Evolutionary conservation across 2,329 filamentous ascomycete genomes (phyloP).

Genomic region (Lachnellula hyalina): DNA sequence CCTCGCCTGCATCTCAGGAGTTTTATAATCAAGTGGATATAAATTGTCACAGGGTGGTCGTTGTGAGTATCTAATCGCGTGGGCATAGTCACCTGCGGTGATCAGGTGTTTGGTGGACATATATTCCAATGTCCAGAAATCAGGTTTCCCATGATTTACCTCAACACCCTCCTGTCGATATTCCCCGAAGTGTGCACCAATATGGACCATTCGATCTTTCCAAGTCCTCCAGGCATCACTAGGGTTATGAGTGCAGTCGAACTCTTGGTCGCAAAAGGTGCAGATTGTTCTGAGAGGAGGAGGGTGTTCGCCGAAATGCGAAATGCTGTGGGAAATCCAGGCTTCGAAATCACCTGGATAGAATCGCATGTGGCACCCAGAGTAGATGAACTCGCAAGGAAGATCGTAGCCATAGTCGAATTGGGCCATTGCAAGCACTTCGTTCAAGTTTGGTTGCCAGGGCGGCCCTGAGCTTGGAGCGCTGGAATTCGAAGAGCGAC

Average conservation of each 20-base stretch:
- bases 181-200: slow-evolving; percentile 37
- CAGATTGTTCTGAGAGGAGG: slow-evolving; percentile 38
- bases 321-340: slow-evolving; percentile 44
- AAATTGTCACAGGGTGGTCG: slow-evolving; percentile 9
- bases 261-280: slow-evolving; percentile 43
- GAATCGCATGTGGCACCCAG: slow-evolving; percentile 37
- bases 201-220: slow-evolving; percentile 43
- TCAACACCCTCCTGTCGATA: neutral
- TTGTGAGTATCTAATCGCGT: slow-evolving; percentile 14
- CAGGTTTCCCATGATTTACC: slow-evolving; percentile 31
- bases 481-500: neutral
- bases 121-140: slow-evolving; percentile 39
- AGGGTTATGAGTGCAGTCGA: slow-evolving; percentile 6
- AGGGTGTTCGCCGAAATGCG: slow-evolving; percentile 32
- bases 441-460: too few relatives aligned
- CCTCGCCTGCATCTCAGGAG: slow-evolving; percentile 9
- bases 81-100: slow-evolving; percentile 13
- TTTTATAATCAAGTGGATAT: slow-evolving; percentile 8
- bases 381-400: slow-evolving; percentile 23
- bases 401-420: slow-evolving; percentile 14
- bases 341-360: slow-evolving; percentile 31
- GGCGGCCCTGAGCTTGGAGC: neutral
- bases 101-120: slow-evolving; percentile 31
- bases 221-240: slow-evolving; percentile 16
- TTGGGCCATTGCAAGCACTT: neutral